phyloP scores from a whole-genome alignment of 169 alveolate genomes.

The Miamiensis avidus region DNA sequence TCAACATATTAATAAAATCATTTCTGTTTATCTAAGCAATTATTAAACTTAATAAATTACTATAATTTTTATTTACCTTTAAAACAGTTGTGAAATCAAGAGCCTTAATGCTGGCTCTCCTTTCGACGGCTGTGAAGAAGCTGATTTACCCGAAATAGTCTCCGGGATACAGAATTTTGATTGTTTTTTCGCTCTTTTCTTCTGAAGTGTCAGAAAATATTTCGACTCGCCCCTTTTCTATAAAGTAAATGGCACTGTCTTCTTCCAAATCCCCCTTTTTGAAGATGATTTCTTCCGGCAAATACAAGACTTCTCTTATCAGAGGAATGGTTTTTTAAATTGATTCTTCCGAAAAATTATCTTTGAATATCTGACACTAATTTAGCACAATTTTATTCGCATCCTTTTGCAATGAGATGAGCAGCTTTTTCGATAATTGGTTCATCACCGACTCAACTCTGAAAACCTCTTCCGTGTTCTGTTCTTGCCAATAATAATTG shows the following conservation, averaged over 20 bases:
- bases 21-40: neutral
- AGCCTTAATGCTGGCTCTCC: neutral
- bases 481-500: conserved; percentile 38
- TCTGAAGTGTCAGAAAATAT: neutral
- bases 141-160: neutral
- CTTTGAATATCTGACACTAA: neutral
- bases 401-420: neutral
- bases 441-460: neutral
- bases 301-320: neutral
- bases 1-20: conserved; percentile 3
- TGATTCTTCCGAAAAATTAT: neutral
- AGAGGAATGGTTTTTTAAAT: neutral
- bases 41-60: too few species aligned
- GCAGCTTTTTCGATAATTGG: neutral
- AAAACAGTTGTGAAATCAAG: conserved; percentile 14
- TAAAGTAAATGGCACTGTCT: neutral
- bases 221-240: neutral
- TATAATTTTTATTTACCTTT: neutral
- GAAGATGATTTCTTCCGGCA: neutral
- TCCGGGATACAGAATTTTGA: neutral
- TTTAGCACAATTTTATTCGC: neutral
- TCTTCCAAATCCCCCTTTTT: neutral
- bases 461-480: neutral
- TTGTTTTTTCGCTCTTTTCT: neutral
- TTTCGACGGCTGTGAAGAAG: neutral